phyloP scores from a whole-genome alignment of 768 basidiomycete species.

The Suillus tomentosus region DNA sequence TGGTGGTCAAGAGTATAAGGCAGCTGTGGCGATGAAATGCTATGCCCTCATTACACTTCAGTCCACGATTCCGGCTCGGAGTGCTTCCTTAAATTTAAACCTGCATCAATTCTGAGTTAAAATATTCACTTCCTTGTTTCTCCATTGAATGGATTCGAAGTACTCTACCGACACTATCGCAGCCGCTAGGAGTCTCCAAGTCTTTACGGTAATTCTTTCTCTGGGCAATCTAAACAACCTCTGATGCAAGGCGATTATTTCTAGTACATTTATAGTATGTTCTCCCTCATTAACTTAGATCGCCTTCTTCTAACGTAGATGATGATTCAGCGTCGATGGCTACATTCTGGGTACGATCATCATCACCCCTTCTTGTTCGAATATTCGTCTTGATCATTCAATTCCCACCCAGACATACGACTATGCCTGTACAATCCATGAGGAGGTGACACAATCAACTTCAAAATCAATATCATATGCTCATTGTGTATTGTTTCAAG shows the following conservation, averaged over 20 bases:
- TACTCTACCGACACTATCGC: background rate
- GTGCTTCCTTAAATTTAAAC: background rate
- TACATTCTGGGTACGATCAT: conserved; percentile 13
- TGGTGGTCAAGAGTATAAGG: too few species aligned
- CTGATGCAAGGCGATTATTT: background rate
- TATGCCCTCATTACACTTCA: background rate
- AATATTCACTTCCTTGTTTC: background rate
- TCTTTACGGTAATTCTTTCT: conserved; percentile 3
- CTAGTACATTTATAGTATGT: conserved; percentile 3
- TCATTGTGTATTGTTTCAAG: background rate
- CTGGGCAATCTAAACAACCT: background rate
- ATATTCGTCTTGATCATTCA: background rate
- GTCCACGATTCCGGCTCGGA: background rate
- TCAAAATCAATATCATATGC: background rate
- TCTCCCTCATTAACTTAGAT: background rate
- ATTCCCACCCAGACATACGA: conserved; percentile 7
- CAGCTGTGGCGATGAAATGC: background rate
- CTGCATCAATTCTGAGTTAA: background rate
- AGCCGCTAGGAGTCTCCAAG: conserved; percentile 8
- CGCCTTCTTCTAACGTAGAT: background rate
- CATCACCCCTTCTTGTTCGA: background rate
- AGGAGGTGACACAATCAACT: conserved; percentile 2
- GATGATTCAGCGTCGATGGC: conserved; percentile 6
- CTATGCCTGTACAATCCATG: conserved; percentile 1
- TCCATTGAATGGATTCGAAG: background rate